A percentile compares a stretch with the other conserved stretches of the same genome.
These are phyloP conservation scores for Lathyrus aphaca DNA, from an alignment of 306 rosid species.

Conservation along the genomic window DNA sequence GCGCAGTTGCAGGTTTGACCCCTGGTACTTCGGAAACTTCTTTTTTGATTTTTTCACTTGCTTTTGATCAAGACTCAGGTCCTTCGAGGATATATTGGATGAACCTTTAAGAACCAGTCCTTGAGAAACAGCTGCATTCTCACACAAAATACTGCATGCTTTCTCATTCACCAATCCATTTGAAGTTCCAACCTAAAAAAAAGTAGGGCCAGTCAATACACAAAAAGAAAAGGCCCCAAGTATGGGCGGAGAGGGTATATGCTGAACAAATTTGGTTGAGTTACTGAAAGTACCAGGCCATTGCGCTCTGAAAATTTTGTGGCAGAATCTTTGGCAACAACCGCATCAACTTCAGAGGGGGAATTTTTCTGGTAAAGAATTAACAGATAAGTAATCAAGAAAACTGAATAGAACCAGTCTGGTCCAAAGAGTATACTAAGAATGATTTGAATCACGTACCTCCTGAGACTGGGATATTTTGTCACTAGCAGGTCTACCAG, in stretches of 20 bases:
- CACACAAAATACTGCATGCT: slow-evolving; percentile 26
- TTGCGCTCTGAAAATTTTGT: slow-evolving; percentile 36
- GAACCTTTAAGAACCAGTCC: slow-evolving; percentile 38
- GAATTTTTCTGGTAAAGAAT: slow-evolving; percentile 34
- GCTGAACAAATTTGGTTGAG: slow-evolving; percentile 36
- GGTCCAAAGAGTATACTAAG: neutral
- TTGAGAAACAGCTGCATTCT: slow-evolving; percentile 44
- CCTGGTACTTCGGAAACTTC: slow-evolving; percentile 55
- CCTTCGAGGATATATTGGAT: slow-evolving; percentile 29
- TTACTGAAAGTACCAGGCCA: slow-evolving; percentile 31
- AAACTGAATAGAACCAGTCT: slow-evolving; percentile 18
- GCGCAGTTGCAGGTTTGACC: slow-evolving; percentile 46
- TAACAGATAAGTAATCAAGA: slow-evolving; percentile 34
- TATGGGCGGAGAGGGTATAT: neutral
- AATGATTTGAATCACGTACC: slow-evolving; percentile 45
- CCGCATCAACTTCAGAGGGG: slow-evolving; percentile 28
- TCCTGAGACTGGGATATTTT: slow-evolving; percentile 38
- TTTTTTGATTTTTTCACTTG: slow-evolving; percentile 50
- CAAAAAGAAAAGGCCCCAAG: slow-evolving; percentile 9
- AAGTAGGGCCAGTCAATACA: slow-evolving; percentile 16
- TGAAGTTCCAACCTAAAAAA: slow-evolving; percentile 52
- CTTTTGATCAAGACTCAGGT: slow-evolving; percentile 46
- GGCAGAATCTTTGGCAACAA: slow-evolving; percentile 31
- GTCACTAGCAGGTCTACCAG: slow-evolving; percentile 32
- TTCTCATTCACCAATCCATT: slow-evolving; percentile 37